A percentile compares a stretch with the other conserved stretches of the same genome.
Conservation (phyloP, 176 grass and related monocot species). For the Secale cereale region DNA sequence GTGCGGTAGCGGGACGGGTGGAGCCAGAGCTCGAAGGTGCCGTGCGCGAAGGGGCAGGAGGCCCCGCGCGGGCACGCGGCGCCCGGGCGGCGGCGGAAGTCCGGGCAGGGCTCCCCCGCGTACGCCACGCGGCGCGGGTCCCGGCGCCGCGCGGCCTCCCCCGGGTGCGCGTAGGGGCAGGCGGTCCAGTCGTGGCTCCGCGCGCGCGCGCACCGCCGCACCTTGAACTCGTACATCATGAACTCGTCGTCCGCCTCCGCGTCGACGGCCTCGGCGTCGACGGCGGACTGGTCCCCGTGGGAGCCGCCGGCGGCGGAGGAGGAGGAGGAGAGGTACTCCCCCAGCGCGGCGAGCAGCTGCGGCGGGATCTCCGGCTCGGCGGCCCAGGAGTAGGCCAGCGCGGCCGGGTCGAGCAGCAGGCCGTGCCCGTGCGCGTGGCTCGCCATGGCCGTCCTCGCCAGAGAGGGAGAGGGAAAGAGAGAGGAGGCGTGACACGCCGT, state of each 20-base stretch:
- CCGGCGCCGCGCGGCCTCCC: conserved; percentile 77
- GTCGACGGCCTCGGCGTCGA: neutral
- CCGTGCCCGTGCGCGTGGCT: conserved; percentile 20
- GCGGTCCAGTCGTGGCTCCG: conserved; percentile 95
- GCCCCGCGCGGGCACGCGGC: conserved; percentile 54
- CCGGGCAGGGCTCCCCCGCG: conserved; percentile 71
- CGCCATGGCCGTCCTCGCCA: neutral
- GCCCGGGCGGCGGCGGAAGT: conserved; percentile 53
- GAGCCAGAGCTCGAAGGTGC: conserved; percentile 97
- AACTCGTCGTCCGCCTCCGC: conserved; percentile 81
- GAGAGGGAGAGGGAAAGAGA: neutral
- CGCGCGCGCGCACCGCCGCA: conserved; percentile 74
- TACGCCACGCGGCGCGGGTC: conserved; percentile 76
- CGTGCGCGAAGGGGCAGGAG: conserved; percentile 81
- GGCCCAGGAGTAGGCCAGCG: conserved; percentile 21
- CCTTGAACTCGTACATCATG: conserved; percentile 98
- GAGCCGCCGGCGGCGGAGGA: neutral
- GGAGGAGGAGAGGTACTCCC: conserved; percentile 37
- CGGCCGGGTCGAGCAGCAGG: conserved; percentile 37
- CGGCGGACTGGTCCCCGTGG: no score
- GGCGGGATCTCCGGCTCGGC: conserved; percentile 36
- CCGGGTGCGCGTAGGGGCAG: conserved; percentile 92
- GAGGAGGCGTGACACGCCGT: neutral
- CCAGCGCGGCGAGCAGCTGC: conserved; percentile 46
- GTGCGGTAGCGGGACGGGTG: conserved; percentile 91